These are phyloP conservation scores for Colletotrichum filicis DNA, from an alignment of 2,329 filamentous ascomycete species.

Conservation along the genomic window DNA sequence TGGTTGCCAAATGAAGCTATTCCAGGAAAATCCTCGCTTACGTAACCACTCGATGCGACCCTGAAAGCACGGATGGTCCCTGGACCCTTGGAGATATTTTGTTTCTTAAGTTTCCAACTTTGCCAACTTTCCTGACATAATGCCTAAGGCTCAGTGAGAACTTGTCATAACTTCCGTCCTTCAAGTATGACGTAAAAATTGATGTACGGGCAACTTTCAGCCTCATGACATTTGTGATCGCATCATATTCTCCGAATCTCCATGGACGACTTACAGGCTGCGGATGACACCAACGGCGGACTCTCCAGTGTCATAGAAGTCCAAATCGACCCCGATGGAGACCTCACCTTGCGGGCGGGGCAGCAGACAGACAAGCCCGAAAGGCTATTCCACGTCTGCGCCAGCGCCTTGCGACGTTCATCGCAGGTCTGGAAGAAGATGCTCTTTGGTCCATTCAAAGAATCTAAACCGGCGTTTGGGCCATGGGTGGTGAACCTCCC, in stretches of 20 bases:
- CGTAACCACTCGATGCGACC: background rate
- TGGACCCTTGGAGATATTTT: constrained; percentile 13
- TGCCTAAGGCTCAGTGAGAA: constrained; percentile 6
- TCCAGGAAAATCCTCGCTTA: background rate
- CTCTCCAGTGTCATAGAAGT: background rate
- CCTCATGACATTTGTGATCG: too few species aligned
- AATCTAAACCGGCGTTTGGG: constrained; percentile 25
- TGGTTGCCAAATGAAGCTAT: background rate
- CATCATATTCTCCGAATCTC: background rate
- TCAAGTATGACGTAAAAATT: background rate
- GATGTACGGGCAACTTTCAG: background rate
- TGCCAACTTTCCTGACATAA: constrained; percentile 11
- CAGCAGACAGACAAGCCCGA: background rate
- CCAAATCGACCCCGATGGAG: constrained; percentile 13
- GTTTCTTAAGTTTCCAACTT: constrained; percentile 16
- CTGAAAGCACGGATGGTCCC: constrained; percentile 10
- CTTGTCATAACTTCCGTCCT: background rate
- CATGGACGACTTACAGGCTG: background rate
- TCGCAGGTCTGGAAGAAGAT: constrained; percentile 27
- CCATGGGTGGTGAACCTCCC: constrained; percentile 11
- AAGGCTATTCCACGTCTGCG: constrained; percentile 19
- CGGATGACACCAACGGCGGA: fast-evolving
- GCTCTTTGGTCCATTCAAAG: constrained; percentile 28
- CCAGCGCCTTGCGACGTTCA: constrained; percentile 15
- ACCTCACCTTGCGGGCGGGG: constrained; percentile 10